Base-by-base conservation (phyloP, 2,329 filamentous ascomycete genomes). In the Aureobasidium namibiae region DNA sequence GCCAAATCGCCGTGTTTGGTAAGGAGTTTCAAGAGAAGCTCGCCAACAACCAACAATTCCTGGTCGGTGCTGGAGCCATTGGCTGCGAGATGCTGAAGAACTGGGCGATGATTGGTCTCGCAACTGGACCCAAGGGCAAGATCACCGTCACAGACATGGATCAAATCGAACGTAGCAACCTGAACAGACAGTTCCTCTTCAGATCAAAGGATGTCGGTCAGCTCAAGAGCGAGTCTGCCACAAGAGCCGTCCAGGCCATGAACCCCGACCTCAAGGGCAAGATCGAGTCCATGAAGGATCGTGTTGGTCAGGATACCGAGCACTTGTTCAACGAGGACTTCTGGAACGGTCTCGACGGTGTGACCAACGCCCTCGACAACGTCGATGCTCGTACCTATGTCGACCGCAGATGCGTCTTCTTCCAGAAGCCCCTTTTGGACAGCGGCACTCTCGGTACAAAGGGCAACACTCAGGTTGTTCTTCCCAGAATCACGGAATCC, bases 1-100 rank as follows among this genome's bases (percentile, higher is more conserved):
- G 94, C 3, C 94, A 99, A 71, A 95, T 99, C 69, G 92, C 90
- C 2, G 94, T 99, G 1, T 95, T 99, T 65, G 94, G 94, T 63
- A 87, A 83, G 67, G 89, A 96, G 63, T 99, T 87, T 74, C 94
- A 99, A 74, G 88, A 96, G 54, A 96, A 96, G 80, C 82, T 99
- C 65, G 83, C 87, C 62, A 95, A 96, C 68, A 75, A 94, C 62
- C 94, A 87, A 69, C 85, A 97, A 68, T 99, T 99, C 78, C 80
- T 99, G 59, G 94, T 99, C 60, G 94, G 94, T 66, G 90, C 94
- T 48, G 94, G 94, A 67, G 94, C 95, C 63, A 99, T 99, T 72
- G 94, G 94, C 46, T 99, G 94, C 70, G 94, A 99, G 72, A 99
- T 97, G 88, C 78, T 99, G 66, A 99, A 99, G 83, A 97, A 97